phyloP scores from a whole-genome alignment of 1,284 basidiomycete genomes.

The Mycena sp. region DNA sequence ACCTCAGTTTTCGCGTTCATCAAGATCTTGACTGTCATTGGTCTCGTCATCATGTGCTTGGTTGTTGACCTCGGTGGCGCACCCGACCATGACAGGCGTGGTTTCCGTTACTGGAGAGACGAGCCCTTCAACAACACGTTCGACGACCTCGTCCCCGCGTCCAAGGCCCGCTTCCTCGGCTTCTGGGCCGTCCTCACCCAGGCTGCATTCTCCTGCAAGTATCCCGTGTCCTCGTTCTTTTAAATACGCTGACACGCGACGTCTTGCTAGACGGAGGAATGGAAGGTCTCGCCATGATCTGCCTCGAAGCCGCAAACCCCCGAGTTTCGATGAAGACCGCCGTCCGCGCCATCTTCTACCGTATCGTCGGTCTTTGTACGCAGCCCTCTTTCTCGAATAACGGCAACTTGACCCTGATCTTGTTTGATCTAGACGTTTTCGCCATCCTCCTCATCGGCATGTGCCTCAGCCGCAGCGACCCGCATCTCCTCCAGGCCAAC shows the following conservation, averaged over 20 bases:
- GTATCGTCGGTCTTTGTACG: conserved; percentile 47
- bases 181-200: conserved; percentile 37
- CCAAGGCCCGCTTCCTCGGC: conserved; percentile 37
- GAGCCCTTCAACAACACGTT: conserved; percentile 35
- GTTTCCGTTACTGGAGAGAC: conserved; percentile 38
- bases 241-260: no score
- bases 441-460: conserved; percentile 56
- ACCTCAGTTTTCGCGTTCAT: conserved; percentile 44
- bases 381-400: background rate
- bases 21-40: conserved; percentile 48
- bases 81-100: conserved; percentile 35
- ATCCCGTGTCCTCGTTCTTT: background rate
- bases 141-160: conserved; percentile 32
- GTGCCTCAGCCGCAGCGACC: conserved; percentile 49
- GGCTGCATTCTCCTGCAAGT: conserved; percentile 34
- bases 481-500: conserved; percentile 44
- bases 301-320: conserved; percentile 46
- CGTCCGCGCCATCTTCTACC: conserved; percentile 60
- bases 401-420: background rate
- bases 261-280: conserved; percentile 31
- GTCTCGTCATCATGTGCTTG: conserved; percentile 45
- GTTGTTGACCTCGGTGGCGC: conserved; percentile 41
- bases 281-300: conserved; percentile 51
- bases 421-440: conserved; percentile 62
- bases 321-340: conserved; percentile 45